Conservation (phyloP, 108 stramenopile species). For the Cylindrotheca fusiformis region DNA sequence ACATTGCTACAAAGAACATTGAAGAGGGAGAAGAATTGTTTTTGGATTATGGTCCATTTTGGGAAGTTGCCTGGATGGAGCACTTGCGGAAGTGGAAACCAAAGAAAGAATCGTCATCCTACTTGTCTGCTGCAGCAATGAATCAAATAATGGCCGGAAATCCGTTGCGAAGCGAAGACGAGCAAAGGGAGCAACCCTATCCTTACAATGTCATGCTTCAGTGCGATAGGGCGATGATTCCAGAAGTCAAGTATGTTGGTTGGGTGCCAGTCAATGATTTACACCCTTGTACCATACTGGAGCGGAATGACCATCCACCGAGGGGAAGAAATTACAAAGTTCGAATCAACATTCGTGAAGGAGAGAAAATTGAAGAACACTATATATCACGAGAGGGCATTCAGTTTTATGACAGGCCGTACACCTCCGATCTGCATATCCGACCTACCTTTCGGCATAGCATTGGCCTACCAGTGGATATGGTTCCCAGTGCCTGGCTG, state of each 20-base stretch:
- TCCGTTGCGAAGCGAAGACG: constrained; percentile 13
- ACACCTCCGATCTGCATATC: constrained; percentile 43
- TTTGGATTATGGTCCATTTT: constrained; percentile 60
- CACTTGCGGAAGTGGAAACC: constrained; percentile 39
- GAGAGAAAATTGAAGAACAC: constrained; percentile 32
- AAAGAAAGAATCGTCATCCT: constrained; percentile 32
- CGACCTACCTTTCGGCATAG: constrained; percentile 60
- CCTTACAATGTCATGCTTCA: constrained; percentile 33
- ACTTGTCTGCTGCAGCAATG: constrained; percentile 30
- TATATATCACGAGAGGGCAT: constrained; percentile 41
- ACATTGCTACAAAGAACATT: constrained; percentile 54
- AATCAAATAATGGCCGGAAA: constrained; percentile 33
- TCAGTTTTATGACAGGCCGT: constrained; percentile 45
- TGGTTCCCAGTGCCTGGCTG: constrained; percentile 63
- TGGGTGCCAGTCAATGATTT: constrained; percentile 18
- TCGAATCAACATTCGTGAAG: constrained; percentile 4
- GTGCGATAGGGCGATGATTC: constrained; percentile 27
- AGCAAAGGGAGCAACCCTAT: constrained; percentile 6
- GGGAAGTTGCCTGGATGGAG: constrained; percentile 55
- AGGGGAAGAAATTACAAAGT: constrained; percentile 2
- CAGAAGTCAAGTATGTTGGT: constrained; percentile 14
- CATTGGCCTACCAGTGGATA: constrained; percentile 56
- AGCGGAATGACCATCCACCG: constrained; percentile 2
- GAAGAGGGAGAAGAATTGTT: constrained; percentile 59
- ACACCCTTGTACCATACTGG: constrained; percentile 32